Base-by-base conservation (phyloP, 805 yeast species). In the Maudiozyma serrabonitensis region DNA sequence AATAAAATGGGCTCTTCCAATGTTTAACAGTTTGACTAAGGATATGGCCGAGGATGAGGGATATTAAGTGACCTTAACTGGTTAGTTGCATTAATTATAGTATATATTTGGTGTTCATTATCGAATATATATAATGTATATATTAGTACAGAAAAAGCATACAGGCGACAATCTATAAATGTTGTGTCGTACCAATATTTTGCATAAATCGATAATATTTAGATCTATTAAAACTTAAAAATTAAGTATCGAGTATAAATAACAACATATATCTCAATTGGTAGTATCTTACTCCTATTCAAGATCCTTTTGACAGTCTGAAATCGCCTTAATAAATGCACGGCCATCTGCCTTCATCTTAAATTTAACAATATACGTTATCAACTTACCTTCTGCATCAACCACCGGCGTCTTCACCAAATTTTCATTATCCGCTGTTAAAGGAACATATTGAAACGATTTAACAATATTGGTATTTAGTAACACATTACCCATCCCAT, bases 401-500 rank as follows among this genome's bases (percentile, higher is more conserved):
- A 86, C 74, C 13, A 76, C 76, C 2, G 95, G 87, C 32, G 88
- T 70, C 54, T 82, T 75, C 13, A 89, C 80, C 55, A 79, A 67
- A 31, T 81, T 78, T 31, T 87, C 83, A 63, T 82, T 76, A 45
- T 91, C 81, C 50, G 61, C 56, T 16, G 67, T 57, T 42, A 80
- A 70, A 3, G 77, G 72, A 11, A 75, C 71, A 63, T 88, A 90
- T 1, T 70, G 71, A 51, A 87, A 69, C 46, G 77, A 78, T 47
- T 75, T 75, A 9, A 77, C 70, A 11, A 89, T 66, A n/a, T 73
- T 67, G 13, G 81, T 71, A 63, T 91, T 91, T 52, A 91, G 68
- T 43, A 91, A 66, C 15, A 89, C 81, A 57, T 95, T 78, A 39
- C 84, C 83, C 39, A 88, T 81, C 28, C 96, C 96, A 50, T 90